Percentiles rank a stretch among this genome's conserved stretches.
These are phyloP conservation scores for Tuber calosporum DNA, from an alignment of 495 filamentous ascomycete species.

Conservation along the genomic window DNA sequence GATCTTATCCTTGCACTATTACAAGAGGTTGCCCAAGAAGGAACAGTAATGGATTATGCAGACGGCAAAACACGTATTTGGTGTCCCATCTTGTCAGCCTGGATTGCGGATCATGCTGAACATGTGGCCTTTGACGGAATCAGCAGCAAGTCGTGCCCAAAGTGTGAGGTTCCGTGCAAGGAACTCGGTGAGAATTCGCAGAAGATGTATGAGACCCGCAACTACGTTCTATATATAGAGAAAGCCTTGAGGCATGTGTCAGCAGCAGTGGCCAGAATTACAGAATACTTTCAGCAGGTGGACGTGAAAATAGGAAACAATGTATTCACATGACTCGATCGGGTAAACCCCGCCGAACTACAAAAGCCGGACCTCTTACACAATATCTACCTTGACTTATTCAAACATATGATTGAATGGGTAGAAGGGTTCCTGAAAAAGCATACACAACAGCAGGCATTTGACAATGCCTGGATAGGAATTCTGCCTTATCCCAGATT, in stretches of 20 bases:
- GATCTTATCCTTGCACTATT: neutral
- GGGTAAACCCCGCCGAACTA: too few relatives aligned
- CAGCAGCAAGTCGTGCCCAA: neutral
- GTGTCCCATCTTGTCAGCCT: neutral
- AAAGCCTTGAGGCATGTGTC: neutral
- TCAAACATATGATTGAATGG: too few relatives aligned
- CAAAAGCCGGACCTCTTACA: too few relatives aligned
- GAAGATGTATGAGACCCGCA: neutral
- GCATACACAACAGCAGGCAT: too few relatives aligned
- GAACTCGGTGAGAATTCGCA: neutral
- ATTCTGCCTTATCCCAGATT: neutral
- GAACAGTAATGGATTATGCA: neutral
- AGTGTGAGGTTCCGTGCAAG: neutral
- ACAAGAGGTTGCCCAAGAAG: neutral
- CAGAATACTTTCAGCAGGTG: too few relatives aligned
- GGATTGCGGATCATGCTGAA: slow-evolving; percentile 10
- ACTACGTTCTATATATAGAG: too few relatives aligned
- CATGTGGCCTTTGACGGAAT: neutral
- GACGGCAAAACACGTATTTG: neutral
- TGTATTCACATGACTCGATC: too few relatives aligned
- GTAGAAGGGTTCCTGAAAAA: neutral
- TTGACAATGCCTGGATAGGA: too few relatives aligned
- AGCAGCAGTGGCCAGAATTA: too few relatives aligned
- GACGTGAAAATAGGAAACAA: too few relatives aligned
- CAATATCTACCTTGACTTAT: too few relatives aligned